phyloP scores from a whole-genome alignment of 2,329 filamentous ascomycete genomes.

The Fusarium pseudoanthophilum region DNA sequence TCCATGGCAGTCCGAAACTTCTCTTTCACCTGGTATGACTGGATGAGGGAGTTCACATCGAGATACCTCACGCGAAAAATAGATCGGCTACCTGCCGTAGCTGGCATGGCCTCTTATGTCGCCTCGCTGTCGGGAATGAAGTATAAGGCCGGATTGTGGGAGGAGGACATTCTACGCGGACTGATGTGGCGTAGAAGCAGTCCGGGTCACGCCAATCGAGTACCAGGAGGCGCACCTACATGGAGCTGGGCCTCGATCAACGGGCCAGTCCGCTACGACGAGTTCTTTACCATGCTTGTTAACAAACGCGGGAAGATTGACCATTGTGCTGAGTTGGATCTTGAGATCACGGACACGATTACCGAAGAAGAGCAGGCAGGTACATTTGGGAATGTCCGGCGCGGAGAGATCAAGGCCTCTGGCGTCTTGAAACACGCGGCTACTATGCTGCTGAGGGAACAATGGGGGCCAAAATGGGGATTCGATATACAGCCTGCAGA shows the following conservation, averaged over 20 bases:
- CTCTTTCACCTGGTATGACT: neutral
- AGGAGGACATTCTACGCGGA: neutral
- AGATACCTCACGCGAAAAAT: accelerated
- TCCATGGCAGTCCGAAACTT: neutral
- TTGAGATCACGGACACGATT: accelerated
- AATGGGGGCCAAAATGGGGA: neutral
- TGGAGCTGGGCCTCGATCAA: neutral
- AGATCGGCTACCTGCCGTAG: neutral
- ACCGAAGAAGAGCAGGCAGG: neutral
- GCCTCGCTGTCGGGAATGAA: neutral
- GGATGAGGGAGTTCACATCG: accelerated
- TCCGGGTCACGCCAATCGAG: neutral
- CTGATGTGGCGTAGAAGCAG: neutral
- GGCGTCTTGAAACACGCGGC: neutral
- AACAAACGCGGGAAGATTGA: accelerated
- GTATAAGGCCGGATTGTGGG: neutral
- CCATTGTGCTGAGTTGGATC: neutral
- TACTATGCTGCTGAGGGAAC: neutral
- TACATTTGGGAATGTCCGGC: neutral
- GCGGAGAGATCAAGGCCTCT: neutral
- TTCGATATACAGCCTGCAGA: neutral
- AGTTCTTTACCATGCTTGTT: neutral
- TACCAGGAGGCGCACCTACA: neutral
- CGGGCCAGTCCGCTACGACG: accelerated
- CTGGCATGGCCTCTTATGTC: neutral